Conservation (phyloP, 768 basidiomycete genomes). For the Favolaschia claudopus region DNA sequence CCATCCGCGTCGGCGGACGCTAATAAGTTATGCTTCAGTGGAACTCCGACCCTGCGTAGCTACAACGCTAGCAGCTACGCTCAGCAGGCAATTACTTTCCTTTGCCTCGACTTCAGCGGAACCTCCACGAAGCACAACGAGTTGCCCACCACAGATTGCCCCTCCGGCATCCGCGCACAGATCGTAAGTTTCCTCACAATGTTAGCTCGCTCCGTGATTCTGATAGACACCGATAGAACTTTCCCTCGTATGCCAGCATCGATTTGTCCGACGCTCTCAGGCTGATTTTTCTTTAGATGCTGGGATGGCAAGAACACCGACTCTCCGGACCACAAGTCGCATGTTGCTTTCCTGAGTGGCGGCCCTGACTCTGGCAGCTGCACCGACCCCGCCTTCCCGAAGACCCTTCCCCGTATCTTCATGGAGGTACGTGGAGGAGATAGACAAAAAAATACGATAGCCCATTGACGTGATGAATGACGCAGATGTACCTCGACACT, state of each 20-base stretch:
- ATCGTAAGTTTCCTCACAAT: constrained; percentile 41
- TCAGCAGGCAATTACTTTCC: constrained; percentile 46
- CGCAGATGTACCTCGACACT: constrained; percentile 55
- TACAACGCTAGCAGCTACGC: constrained; percentile 41
- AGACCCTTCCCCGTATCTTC: constrained; percentile 57
- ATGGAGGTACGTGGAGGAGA: constrained; percentile 51
- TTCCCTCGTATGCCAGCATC: constrained; percentile 16
- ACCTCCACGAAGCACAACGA: constrained; percentile 41
- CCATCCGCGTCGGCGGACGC: background rate
- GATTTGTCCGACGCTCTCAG: background rate
- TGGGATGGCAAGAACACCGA: constrained; percentile 64
- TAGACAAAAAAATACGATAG: background rate
- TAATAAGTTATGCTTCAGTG: constrained; percentile 20
- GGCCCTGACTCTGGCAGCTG: constrained; percentile 60
- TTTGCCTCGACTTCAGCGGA: constrained; percentile 50
- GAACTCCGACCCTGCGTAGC: constrained; percentile 43
- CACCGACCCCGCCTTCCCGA: constrained; percentile 53
- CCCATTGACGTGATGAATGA: background rate
- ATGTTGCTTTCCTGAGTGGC: constrained; percentile 54
- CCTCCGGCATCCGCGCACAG: constrained; percentile 58
- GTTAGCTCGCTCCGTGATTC: background rate
- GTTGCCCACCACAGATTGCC: constrained; percentile 48
- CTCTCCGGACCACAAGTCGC: constrained; percentile 60
- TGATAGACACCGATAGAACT: constrained; percentile 12
- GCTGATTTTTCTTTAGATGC: constrained; percentile 55